Evolutionary conservation across 2,329 filamentous ascomycete genomes (phyloP).

Genomic region (Microdochium paspali): DNA sequence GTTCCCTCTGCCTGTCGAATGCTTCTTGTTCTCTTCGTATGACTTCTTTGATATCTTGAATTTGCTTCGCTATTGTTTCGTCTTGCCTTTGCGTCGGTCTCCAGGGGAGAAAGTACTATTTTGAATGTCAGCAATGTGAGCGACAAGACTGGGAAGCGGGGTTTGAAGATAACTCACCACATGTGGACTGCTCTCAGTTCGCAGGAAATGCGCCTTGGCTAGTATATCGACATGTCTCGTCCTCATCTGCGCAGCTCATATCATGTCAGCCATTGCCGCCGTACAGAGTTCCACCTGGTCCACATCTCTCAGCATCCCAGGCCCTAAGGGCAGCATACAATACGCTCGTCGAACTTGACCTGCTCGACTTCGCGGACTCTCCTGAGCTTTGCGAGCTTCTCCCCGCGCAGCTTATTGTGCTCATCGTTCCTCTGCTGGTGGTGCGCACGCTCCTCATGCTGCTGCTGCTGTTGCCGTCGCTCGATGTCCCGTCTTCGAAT

Average conservation of each 20-base stretch:
- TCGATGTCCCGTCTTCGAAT: constrained; percentile 73
- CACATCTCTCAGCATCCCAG: too few species aligned
- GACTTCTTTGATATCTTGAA: constrained; percentile 51
- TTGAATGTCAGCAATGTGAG: constrained; percentile 4
- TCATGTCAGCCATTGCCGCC: background rate
- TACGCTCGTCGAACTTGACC: constrained; percentile 63
- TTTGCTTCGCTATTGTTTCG: constrained; percentile 59
- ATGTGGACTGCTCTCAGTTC: constrained; percentile 60
- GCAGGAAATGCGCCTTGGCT: constrained; percentile 61
- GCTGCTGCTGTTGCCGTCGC: constrained; percentile 70
- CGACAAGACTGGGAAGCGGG: background rate
- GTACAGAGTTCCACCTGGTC: too few species aligned
- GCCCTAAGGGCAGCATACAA: too few species aligned
- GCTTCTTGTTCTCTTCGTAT: constrained; percentile 58
- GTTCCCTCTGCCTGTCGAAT: constrained; percentile 43
- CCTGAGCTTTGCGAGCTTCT: constrained; percentile 54
- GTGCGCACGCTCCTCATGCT: constrained; percentile 67
- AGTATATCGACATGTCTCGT: constrained; percentile 65
- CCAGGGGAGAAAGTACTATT: constrained; percentile 80
- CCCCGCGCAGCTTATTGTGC: constrained; percentile 55
- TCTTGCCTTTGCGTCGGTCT: constrained; percentile 62
- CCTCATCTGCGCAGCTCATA: constrained; percentile 49
- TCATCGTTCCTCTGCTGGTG: constrained; percentile 64
- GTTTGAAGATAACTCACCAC: constrained; percentile 49
- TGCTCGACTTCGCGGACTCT: constrained; percentile 59